Conservation (phyloP, 2,329 filamentous ascomycete genomes). For the Stromatinia cepivora region DNA sequence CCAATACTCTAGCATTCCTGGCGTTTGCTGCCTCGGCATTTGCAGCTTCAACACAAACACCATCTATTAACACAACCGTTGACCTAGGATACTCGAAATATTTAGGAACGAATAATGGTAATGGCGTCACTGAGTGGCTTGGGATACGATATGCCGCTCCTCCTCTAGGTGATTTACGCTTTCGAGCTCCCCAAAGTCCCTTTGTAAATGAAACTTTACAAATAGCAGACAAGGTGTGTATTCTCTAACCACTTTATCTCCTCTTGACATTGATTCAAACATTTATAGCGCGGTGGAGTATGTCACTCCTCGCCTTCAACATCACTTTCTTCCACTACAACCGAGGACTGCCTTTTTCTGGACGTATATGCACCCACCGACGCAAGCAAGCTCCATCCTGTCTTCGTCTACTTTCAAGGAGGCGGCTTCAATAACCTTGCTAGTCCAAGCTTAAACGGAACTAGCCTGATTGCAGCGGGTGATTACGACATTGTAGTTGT, state of each 20-base stretch:
- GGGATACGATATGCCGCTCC: slow-evolving; percentile 74
- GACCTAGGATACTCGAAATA: slow-evolving; percentile 69
- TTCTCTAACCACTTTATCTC: not conserved
- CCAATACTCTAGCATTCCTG: not conserved
- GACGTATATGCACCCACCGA: slow-evolving; percentile 61
- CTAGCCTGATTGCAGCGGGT: slow-evolving; percentile 59
- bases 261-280: not conserved
- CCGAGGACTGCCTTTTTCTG: slow-evolving; percentile 70
- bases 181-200: slow-evolving; percentile 67
- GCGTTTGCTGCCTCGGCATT: slow-evolving; percentile 2
- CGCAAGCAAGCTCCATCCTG: slow-evolving; percentile 53
- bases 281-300: slow-evolving; percentile 31
- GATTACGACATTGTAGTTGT: slow-evolving; percentile 66
- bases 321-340: slow-evolving; percentile 38
- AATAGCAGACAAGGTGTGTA: slow-evolving; percentile 35
- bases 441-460: slow-evolving; percentile 58
- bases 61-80: slow-evolving; percentile 41
- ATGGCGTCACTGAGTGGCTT: slow-evolving; percentile 69
- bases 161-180: slow-evolving; percentile 65
- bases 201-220: slow-evolving; percentile 28
- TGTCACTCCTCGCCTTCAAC: slow-evolving; percentile 37
- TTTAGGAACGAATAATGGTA: slow-evolving; percentile 52
- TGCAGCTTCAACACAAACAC: slow-evolving; percentile 3
- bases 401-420: slow-evolving; percentile 61
- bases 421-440: slow-evolving; percentile 58